These are phyloP conservation scores for Fraxinus pennsylvanica DNA, from an alignment of 257 asterid species.

Conservation along the genomic window DNA sequence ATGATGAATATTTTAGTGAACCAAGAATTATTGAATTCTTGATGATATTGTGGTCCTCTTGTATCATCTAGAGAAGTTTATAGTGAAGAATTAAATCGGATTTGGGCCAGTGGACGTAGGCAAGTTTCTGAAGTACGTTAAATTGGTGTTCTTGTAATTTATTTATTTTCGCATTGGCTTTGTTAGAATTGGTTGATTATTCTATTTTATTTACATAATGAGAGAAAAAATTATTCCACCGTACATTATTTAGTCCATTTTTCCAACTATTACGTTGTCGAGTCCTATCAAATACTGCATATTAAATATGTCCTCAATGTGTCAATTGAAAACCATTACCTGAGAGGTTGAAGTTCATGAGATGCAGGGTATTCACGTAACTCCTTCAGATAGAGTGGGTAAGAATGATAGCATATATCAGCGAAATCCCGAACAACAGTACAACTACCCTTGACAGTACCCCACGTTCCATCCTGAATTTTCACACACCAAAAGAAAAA, in stretches of 20 bases:
- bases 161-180: not conserved
- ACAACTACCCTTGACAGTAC: constrained; percentile 78
- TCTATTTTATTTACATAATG: not conserved
- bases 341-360: constrained; percentile 61
- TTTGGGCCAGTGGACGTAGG: too few species aligned
- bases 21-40: too few species aligned
- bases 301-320: not conserved
- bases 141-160: too few species aligned
- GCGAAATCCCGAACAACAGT: constrained; percentile 85
- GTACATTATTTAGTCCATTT: too few species aligned
- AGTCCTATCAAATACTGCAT: not conserved
- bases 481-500: constrained; percentile 16
- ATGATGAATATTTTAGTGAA: too few species aligned
- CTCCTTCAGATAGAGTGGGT: constrained; percentile 64
- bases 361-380: constrained; percentile 55
- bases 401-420: constrained; percentile 80
- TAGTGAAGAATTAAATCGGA: too few species aligned
- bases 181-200: not conserved
- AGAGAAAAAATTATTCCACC: not conserved
- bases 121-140: too few species aligned
- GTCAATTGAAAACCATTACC: constrained; percentile 38
- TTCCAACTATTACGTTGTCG: not conserved
- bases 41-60: too few species aligned
- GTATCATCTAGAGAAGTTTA: too few species aligned
- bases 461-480: constrained; percentile 88